These are phyloP conservation scores for Phytopythium helicoides DNA, from an alignment of 352 stramenopile species.

Conservation along the genomic window DNA sequence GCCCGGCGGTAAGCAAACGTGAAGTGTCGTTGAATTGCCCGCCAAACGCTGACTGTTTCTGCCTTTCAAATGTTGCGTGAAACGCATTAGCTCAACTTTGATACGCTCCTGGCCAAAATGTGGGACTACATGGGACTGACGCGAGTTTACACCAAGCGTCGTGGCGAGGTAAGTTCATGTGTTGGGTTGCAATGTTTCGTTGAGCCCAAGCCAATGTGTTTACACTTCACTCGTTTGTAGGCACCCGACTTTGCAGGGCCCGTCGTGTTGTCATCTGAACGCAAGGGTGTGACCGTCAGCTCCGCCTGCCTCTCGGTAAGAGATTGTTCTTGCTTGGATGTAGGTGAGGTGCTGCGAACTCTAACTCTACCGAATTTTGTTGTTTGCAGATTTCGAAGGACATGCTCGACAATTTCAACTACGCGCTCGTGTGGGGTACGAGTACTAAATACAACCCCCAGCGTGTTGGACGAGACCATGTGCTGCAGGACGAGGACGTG, in stretches of 20 bases:
- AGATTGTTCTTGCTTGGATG: background rate
- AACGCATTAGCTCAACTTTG: constrained; percentile 93
- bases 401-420: constrained; percentile 97
- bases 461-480: constrained; percentile 93
- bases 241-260: constrained; percentile 72
- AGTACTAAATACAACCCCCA: constrained; percentile 98
- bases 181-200: background rate
- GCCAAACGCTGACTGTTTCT: background rate
- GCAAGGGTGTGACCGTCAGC: constrained; percentile 78
- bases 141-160: constrained; percentile 87
- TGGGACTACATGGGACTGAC: constrained; percentile 91
- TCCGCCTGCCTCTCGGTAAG: constrained; percentile 82
- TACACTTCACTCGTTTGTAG: constrained; percentile 18
- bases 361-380: background rate
- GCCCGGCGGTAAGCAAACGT: constrained; percentile 47
- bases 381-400: constrained; percentile 82
- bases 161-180: constrained; percentile 53
- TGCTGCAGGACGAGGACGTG: constrained; percentile 98
- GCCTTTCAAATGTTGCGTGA: background rate
- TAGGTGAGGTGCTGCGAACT: background rate
- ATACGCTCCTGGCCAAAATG: constrained; percentile 88
- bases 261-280: constrained; percentile 82
- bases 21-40: background rate
- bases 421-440: constrained; percentile 97
- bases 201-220: background rate